These are phyloP conservation scores for Rhodotorula mucilaginosa DNA, from an alignment of 1,284 basidiomycete species.

Conservation along the genomic window DNA sequence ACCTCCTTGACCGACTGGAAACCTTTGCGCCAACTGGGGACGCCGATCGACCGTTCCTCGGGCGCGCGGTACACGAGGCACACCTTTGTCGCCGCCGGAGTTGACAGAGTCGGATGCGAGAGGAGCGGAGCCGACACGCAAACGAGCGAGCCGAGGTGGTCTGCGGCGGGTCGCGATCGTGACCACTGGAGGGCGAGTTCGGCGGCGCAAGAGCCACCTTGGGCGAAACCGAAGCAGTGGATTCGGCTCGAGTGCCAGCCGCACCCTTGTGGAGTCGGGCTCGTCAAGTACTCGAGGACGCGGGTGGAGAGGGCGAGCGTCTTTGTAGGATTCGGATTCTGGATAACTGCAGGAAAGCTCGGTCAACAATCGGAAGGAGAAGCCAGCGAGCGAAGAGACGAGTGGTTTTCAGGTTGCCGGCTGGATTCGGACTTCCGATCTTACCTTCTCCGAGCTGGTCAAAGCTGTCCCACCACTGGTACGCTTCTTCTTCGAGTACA, in stretches of 20 bases:
- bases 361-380: too few species aligned
- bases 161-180: not conserved
- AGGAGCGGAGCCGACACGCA: constrained; percentile 25
- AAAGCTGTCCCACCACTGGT: constrained; percentile 50
- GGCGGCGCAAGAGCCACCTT: constrained; percentile 48
- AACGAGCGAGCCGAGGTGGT: constrained; percentile 26
- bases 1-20: constrained; percentile 16
- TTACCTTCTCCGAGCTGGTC: constrained; percentile 47
- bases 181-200: constrained; percentile 44
- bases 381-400: not conserved
- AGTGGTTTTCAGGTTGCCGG: not conserved
- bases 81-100: constrained; percentile 5
- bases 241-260: constrained; percentile 45
- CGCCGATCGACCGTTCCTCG: constrained; percentile 17
- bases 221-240: constrained; percentile 50
- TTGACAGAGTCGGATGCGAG: constrained; percentile 21
- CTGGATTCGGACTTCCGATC: constrained; percentile 6
- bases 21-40: constrained; percentile 25
- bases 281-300: constrained; percentile 43
- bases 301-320: constrained; percentile 39
- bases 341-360: constrained; percentile 29
- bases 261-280: constrained; percentile 4
- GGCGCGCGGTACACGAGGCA: constrained; percentile 11
- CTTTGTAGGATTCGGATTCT: constrained; percentile 43
- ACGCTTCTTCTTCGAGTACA: constrained; percentile 47